Conservation (phyloP, 306 rosid species). For the Cucumis hystrix region DNA sequence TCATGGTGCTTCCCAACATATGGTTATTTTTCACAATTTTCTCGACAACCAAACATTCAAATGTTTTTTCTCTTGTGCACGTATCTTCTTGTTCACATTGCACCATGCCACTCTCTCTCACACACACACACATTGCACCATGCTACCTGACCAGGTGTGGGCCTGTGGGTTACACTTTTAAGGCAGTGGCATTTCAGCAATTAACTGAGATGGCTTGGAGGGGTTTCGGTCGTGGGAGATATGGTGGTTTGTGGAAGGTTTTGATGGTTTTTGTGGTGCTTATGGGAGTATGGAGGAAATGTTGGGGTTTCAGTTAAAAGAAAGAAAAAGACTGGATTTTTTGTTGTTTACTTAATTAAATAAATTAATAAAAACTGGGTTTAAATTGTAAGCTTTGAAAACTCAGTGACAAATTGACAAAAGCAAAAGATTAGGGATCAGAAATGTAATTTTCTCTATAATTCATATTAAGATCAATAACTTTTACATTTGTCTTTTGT, state of each 20-base stretch:
- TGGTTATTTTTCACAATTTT: no score
- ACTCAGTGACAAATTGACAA: background rate
- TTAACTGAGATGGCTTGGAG: background rate
- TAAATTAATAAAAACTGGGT: background rate
- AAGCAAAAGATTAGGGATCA: background rate
- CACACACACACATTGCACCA: no score
- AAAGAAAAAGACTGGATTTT: background rate
- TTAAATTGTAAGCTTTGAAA: background rate
- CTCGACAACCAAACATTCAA: no score
- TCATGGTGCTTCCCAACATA: no score
- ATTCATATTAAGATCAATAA: background rate
- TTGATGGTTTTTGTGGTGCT: background rate
- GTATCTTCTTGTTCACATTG: no score
- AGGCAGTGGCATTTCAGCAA: no score
- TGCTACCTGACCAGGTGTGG: no score
- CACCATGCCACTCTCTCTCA: no score
- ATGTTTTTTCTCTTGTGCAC: no score
- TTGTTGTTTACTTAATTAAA: background rate
- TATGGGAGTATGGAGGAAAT: background rate
- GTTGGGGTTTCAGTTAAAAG: background rate
- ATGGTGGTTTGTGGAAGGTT: no score
- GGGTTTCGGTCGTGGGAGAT: background rate
- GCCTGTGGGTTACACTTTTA: no score
- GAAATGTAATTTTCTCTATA: background rate
- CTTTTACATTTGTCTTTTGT: background rate